A percentile compares a stretch with the other conserved stretches of the same genome.
These are phyloP conservation scores for Trichoderma asperellum DNA, from an alignment of 2,329 filamentous ascomycete species.

Conservation along the genomic window DNA sequence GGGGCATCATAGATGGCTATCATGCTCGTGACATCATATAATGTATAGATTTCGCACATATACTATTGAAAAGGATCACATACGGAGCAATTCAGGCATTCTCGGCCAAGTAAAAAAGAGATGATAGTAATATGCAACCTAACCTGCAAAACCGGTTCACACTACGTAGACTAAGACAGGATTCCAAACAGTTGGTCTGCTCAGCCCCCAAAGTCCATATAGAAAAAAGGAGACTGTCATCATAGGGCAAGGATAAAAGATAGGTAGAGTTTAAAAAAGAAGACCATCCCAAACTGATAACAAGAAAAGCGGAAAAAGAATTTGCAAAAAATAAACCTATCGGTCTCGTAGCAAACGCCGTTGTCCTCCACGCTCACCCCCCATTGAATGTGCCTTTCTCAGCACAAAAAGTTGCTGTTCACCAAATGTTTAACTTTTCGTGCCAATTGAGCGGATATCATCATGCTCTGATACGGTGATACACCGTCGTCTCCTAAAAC, in stretches of 20 bases:
- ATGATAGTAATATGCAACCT: background rate
- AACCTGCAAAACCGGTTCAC: conserved; percentile 2
- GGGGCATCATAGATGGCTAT: too few relatives aligned
- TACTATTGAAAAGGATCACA: background rate
- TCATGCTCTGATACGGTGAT: conserved; percentile 7
- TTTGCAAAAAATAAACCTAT: conserved; percentile 20
- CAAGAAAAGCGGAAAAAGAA: conserved; percentile 1
- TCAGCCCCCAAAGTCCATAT: background rate
- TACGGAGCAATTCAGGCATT: conserved; percentile 20
- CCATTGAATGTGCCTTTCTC: conserved; percentile 5
- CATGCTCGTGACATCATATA: background rate
- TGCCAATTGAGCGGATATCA: conserved; percentile 16
- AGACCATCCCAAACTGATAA: conserved; percentile 20
- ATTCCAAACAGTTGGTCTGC: background rate
- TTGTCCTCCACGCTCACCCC: conserved; percentile 19
- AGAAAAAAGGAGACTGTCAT: background rate
- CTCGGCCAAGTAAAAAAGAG: conserved; percentile 19
- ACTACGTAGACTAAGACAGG: conserved; percentile 1
- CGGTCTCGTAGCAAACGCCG: conserved; percentile 20
- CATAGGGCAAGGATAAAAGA: conserved; percentile 7
- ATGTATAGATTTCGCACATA: background rate
- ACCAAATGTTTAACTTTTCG: background rate
- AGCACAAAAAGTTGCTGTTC: background rate
- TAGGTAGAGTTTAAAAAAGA: background rate
- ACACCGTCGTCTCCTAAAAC: background rate